A percentile compares a stretch with the other conserved stretches of the same genome.
These are phyloP conservation scores for Penicillium concentricum DNA, from an alignment of 2,329 filamentous ascomycete genomes.

Conservation along the genomic window DNA sequence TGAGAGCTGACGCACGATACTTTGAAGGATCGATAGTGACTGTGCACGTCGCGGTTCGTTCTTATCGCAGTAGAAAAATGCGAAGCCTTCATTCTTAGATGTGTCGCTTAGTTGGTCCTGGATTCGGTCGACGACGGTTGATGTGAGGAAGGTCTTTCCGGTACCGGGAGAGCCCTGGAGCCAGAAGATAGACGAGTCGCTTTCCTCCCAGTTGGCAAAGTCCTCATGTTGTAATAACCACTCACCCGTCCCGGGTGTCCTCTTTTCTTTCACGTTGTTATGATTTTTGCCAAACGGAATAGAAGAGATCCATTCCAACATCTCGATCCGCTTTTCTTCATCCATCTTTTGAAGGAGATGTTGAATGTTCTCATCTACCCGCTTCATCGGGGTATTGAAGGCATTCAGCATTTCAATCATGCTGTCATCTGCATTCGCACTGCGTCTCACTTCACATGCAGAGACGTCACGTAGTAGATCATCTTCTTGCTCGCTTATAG, in stretches of 20 bases:
- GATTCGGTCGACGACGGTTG: conserved; percentile 28
- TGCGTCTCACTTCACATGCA: conserved; percentile 10
- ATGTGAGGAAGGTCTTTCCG: conserved; percentile 30
- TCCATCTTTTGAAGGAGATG: conserved; percentile 4
- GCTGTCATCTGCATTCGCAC: conserved; percentile 2
- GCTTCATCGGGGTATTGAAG: conserved; percentile 5
- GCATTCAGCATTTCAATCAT: conserved; percentile 1
- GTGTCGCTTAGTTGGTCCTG: not conserved
- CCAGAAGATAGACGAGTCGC: conserved; percentile 20
- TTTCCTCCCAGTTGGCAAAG: conserved; percentile 17
- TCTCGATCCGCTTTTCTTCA: not conserved
- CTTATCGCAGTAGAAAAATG: conserved; percentile 12
- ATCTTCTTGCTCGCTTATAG: conserved; percentile 5
- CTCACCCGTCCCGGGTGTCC: conserved; percentile 14
- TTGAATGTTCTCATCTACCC: conserved; percentile 6
- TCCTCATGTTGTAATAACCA: conserved; percentile 16
- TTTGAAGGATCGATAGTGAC: conserved; percentile 32
- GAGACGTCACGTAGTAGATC: conserved; percentile 5
- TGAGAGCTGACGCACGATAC: conserved; percentile 33
- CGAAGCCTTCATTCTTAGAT: conserved; percentile 7
- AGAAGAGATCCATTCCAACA: conserved; percentile 21
- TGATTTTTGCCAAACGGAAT: conserved; percentile 19
- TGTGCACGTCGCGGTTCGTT: conserved; percentile 17
- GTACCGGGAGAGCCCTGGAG: conserved; percentile 25
- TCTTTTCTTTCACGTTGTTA: conserved; percentile 3